Base-by-base conservation (phyloP, 2,329 filamentous ascomycete genomes). In the Cordyceps militaris region DNA sequence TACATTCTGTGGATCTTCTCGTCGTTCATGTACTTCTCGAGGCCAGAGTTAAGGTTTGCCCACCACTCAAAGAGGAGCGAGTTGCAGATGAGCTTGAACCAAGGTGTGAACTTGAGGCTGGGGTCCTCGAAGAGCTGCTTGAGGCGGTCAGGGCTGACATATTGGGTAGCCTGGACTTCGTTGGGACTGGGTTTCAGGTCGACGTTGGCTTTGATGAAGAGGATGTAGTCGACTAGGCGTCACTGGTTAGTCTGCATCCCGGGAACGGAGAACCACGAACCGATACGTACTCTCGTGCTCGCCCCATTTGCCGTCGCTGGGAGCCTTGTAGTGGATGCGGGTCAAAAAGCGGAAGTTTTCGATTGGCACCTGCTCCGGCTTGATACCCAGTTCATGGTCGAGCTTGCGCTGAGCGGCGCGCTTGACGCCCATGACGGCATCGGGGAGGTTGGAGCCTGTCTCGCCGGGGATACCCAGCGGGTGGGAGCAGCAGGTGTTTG, bases 11-110 rank as follows among this genome's bases (percentile, higher is more conserved):
- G 86, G 67, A 97, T 96, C 69, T 88, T 80, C 70, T 85, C 84
- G 79, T 97, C 92, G 69, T 91, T 87, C 74, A 84, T 81, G 75
- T 93, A 96, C 75, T 89, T 87, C 60, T 95, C 88, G 64, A 97
- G 78, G 10, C 88, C 89, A 24, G 82, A 77, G 65, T 94, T 87
- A 58, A 97, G 82, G 74, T 89, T 85, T 69, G 86, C 79, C 94
- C 94, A 99, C 94, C 94, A 99, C 73, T 97, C 88, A 67, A 96
- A 99, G 43, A 99, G 83, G 89, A 97, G 92, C 50, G 90, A 91
- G 73, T 97, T 82, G 81, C 94, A 99, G 69, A 99, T 97, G 65
- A 99, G 86, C 80, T 96, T 96, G 80, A 99, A 99, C 94, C 94
- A 99, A 1, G 94, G 94, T 0, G 94, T 99, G 73, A 97, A 97